Conservation (phyloP, 129 eudicot genomes). For the carrot (Daucus carota) region DNA sequence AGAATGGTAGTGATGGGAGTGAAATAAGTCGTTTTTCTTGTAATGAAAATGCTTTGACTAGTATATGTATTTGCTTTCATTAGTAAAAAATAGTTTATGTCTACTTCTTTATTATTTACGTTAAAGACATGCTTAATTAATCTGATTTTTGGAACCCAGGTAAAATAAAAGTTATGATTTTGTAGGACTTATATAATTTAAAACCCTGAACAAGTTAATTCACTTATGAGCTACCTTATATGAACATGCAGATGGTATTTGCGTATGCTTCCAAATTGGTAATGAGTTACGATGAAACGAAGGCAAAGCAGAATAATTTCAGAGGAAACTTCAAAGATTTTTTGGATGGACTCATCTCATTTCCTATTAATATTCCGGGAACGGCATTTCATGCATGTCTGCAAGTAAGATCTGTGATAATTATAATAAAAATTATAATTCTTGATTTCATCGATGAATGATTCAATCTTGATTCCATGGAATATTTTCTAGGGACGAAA, state of each 20-base stretch:
- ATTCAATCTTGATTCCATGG: neutral
- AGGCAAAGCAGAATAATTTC: neutral
- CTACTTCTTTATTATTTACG: too few species aligned
- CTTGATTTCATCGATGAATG: neutral
- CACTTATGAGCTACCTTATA: too few species aligned
- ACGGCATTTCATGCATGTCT: constrained; percentile 7
- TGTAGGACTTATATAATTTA: too few species aligned
- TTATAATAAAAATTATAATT: neutral
- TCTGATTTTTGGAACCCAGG: too few species aligned
- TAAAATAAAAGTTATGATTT: too few species aligned
- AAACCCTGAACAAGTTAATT: too few species aligned
- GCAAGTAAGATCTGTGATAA: neutral
- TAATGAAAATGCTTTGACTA: too few species aligned
- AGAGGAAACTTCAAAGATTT: constrained; percentile 3
- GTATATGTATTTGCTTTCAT: too few species aligned
- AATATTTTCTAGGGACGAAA: neutral
- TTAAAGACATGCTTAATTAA: too few species aligned
- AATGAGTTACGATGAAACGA: constrained; percentile 1
- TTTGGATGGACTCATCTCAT: constrained; percentile 5
- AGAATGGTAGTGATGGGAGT: too few species aligned
- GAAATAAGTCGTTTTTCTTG: too few species aligned
- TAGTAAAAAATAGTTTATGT: too few species aligned
- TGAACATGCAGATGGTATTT: constrained; percentile 4
- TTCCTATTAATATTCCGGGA: constrained; percentile 13
- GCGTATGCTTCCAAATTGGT: neutral